Conservation (phyloP, 164 flowering plant genomes). For the Vitis vinifera region DNA sequence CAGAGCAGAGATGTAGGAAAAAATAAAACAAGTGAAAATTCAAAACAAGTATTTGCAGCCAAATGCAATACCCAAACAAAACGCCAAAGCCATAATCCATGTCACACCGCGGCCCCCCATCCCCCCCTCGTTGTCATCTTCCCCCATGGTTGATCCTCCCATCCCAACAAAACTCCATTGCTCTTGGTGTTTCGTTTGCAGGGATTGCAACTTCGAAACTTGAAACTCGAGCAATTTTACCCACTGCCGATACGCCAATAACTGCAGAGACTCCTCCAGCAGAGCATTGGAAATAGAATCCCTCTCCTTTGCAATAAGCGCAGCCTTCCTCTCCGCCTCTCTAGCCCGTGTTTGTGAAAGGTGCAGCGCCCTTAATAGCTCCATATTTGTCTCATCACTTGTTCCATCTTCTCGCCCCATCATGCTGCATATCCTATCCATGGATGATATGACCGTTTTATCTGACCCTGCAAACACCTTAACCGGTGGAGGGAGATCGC, state of each 20-base stretch:
- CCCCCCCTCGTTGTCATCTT: constrained; percentile 6
- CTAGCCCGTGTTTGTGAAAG: constrained; percentile 47
- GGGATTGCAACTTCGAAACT: constrained; percentile 16
- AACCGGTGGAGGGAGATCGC: constrained; percentile 56
- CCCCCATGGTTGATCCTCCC: constrained; percentile 3
- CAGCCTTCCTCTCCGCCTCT: constrained; percentile 39
- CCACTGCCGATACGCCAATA: constrained; percentile 34
- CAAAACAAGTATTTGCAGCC: constrained; percentile 23
- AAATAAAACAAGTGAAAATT: not conserved
- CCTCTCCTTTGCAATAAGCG: constrained; percentile 17
- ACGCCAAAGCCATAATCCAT: constrained; percentile 28
- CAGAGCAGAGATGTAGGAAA: not conserved
- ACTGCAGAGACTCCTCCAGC: constrained; percentile 22
- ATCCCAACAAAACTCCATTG: too few species aligned
- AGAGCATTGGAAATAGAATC: constrained; percentile 22
- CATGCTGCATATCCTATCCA: constrained; percentile 15
- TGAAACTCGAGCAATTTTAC: constrained; percentile 37
- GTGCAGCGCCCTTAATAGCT: constrained; percentile 39
- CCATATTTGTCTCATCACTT: constrained; percentile 18
- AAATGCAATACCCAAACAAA: constrained; percentile 34
- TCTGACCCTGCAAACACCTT: constrained; percentile 42
- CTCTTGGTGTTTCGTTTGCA: not conserved
- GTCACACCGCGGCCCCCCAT: constrained; percentile 4
- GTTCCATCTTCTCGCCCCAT: not conserved
- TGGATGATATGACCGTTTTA: constrained; percentile 12